A percentile compares a stretch with the other conserved stretches of the same genome.
Evolutionary conservation across 345 rosid species (phyloP).

Genomic region (Garcia nutans): DNA sequence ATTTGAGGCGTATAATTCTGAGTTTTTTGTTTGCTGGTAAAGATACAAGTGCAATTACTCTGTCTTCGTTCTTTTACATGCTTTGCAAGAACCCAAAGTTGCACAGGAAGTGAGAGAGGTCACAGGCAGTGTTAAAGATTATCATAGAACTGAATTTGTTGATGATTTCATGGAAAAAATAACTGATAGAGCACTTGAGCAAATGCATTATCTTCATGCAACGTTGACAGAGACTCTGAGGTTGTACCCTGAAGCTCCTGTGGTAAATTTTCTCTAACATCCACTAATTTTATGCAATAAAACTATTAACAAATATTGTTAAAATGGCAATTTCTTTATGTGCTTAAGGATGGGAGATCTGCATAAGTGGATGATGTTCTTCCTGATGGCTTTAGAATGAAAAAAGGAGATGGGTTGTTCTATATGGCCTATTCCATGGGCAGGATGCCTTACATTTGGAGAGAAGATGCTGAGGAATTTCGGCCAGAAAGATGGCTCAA

Average conservation of each 20-base stretch:
- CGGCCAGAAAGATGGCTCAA: constrained; percentile 78
- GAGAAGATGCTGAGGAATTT: constrained; percentile 64
- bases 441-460: constrained; percentile 74
- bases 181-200: constrained; percentile 44
- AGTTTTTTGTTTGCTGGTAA: constrained; percentile 74
- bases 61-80: constrained; percentile 75
- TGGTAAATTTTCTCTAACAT: constrained; percentile 30
- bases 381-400: constrained; percentile 62
- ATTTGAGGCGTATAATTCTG: constrained; percentile 62
- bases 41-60: constrained; percentile 55
- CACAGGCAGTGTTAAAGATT: constrained; percentile 25
- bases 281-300: not conserved
- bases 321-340: not conserved
- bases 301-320: not conserved
- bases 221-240: constrained; percentile 73
- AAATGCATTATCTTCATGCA: constrained; percentile 81
- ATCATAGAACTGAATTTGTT: constrained; percentile 20
- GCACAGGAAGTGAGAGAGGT: constrained; percentile 50
- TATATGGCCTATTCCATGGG: constrained; percentile 78
- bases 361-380: constrained; percentile 63
- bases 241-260: constrained; percentile 62
- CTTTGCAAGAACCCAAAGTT: constrained; percentile 73
- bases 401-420: constrained; percentile 55
- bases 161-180: constrained; percentile 42
- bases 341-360: constrained; percentile 54